phyloP scores from a whole-genome alignment of 2,329 filamentous ascomycete genomes.

The Sclerotinia minor region DNA sequence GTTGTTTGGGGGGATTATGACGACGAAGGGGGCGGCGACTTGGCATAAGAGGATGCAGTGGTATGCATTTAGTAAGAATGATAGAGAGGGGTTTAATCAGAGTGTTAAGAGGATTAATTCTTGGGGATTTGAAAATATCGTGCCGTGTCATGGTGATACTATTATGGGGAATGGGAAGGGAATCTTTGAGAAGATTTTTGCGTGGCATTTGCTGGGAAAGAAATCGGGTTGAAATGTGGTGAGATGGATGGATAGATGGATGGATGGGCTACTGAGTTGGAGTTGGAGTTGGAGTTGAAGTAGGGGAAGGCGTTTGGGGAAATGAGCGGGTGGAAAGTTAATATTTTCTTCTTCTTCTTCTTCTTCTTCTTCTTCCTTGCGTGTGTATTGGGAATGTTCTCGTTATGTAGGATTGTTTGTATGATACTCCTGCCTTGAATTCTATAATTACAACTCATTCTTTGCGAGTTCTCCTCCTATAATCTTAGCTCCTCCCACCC shows the following conservation, averaged over 20 bases:
- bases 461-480: too few species aligned
- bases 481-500: too few species aligned
- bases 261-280: neutral
- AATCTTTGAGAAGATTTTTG: slow-evolving; percentile 74
- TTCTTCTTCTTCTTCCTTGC: neutral
- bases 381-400: neutral
- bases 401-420: neutral
- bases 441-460: too few species aligned
- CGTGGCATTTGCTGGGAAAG: slow-evolving; percentile 70
- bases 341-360: neutral
- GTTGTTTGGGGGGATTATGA: slow-evolving; percentile 58
- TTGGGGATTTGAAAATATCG: slow-evolving; percentile 84
- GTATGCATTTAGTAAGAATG: slow-evolving; percentile 63
- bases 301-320: neutral
- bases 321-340: neutral
- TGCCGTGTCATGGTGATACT: slow-evolving; percentile 92
- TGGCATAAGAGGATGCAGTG: slow-evolving; percentile 81
- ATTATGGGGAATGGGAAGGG: slow-evolving; percentile 73
- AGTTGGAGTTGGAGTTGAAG: too few species aligned
- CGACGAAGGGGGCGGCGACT: slow-evolving; percentile 61
- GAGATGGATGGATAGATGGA: neutral
- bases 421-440: too few species aligned
- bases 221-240: too few species aligned
- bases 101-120: slow-evolving; percentile 66
- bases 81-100: slow-evolving; percentile 68